Percentiles rank a stretch among this genome's conserved stretches.
These are phyloP conservation scores for Gossypium armourianum DNA, from an alignment of 441 rosid genomes.

Conservation along the genomic window DNA sequence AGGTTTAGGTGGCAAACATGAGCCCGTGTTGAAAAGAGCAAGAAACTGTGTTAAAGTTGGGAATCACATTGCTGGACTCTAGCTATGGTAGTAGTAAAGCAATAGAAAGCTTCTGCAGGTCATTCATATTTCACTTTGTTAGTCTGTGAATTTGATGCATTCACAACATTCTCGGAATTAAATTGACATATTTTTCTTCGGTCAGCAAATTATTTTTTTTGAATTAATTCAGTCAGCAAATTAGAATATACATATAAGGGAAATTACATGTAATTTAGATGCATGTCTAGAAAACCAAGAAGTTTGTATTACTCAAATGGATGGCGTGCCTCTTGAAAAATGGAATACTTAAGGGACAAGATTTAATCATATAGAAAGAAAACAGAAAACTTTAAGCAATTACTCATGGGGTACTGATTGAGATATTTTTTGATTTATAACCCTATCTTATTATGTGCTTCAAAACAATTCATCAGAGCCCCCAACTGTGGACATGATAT, in stretches of 20 bases:
- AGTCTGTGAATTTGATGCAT: slow-evolving; percentile 4
- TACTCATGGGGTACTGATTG: neutral
- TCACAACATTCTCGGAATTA: neutral
- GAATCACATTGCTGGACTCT: neutral
- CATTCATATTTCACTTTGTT: neutral
- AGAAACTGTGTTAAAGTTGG: neutral
- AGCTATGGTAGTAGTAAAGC: slow-evolving; percentile 1
- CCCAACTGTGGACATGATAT: neutral
- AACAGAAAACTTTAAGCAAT: neutral
- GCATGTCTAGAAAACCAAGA: neutral
- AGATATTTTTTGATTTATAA: neutral
- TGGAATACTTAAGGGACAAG: neutral
- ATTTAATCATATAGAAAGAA: neutral
- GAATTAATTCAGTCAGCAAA: neutral
- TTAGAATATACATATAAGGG: neutral
- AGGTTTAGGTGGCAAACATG: neutral
- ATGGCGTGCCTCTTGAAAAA: neutral
- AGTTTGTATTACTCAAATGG: neutral
- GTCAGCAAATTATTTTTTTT: neutral
- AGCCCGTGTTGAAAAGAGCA: neutral
- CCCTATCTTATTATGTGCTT: neutral
- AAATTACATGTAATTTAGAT: slow-evolving; percentile 5
- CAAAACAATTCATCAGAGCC: neutral
- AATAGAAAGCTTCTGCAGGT: neutral
- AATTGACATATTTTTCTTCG: slow-evolving; percentile 6